Conservation (phyloP, 805 yeast genomes). For the Yarrowia divulgata region DNA sequence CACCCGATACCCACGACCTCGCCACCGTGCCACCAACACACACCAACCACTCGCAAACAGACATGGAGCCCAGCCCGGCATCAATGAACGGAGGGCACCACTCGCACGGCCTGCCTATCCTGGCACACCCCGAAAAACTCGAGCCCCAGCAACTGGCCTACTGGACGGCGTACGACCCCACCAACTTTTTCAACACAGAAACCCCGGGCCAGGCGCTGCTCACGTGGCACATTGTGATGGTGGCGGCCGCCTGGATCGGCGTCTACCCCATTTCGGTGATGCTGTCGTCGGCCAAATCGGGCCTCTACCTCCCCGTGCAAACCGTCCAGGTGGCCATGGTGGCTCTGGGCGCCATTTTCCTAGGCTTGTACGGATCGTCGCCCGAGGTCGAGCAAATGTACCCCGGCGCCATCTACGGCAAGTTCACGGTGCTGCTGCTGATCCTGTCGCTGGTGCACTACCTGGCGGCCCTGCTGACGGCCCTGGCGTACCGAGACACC, state of each 20-base stretch:
- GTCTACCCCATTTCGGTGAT: constrained; percentile 74
- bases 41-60: not conserved
- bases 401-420: constrained; percentile 76
- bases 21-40: too few species aligned
- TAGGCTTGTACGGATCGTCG: constrained; percentile 64
- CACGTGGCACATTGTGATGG: constrained; percentile 60
- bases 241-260: constrained; percentile 57
- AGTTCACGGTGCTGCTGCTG: constrained; percentile 68
- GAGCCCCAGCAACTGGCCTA: constrained; percentile 74
- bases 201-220: constrained; percentile 62
- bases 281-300: constrained; percentile 64
- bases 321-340: constrained; percentile 58
- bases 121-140: constrained; percentile 62
- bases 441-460: constrained; percentile 63
- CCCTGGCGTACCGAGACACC: constrained; percentile 56
- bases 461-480: constrained; percentile 59
- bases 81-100: constrained; percentile 44
- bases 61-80: constrained; percentile 29
- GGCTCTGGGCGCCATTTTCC: constrained; percentile 62
- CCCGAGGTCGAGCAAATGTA: constrained; percentile 62
- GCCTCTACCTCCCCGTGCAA: constrained; percentile 65
- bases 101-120: constrained; percentile 77
- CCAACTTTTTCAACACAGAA: constrained; percentile 63
- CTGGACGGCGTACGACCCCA: constrained; percentile 82
- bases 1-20: not conserved